phyloP scores from a whole-genome alignment of 192 early-diverging fungal genomes.

The Podila horticola region DNA sequence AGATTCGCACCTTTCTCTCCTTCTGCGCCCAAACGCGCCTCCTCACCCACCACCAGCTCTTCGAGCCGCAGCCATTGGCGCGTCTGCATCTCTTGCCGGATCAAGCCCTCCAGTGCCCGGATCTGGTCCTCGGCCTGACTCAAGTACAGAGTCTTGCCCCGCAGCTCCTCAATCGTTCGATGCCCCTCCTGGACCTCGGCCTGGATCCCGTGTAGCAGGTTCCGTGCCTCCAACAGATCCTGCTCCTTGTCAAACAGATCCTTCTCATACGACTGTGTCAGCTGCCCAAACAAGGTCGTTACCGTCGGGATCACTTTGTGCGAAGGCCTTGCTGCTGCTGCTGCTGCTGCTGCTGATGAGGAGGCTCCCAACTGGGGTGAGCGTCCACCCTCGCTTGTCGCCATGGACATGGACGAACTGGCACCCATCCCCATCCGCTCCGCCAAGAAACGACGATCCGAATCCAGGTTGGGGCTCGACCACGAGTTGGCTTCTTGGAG shows the following conservation, averaged over 20 bases:
- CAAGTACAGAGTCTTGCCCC: conserved; percentile 11
- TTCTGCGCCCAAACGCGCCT: conserved; percentile 9
- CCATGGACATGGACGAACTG: not conserved
- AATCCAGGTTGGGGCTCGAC: not conserved
- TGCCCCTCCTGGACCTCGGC: conserved; percentile 45
- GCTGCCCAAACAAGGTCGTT: conserved; percentile 52
- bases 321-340: not conserved
- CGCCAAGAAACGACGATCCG: not conserved
- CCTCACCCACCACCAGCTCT: conserved; percentile 31
- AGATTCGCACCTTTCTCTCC: not conserved
- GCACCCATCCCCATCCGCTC: too few species aligned
- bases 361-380: too few species aligned
- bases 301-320: conserved; percentile 42
- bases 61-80: conserved; percentile 45
- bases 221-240: conserved; percentile 48
- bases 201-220: conserved; percentile 30
- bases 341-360: not conserved
- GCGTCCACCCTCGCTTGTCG: not conserved
- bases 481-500: not conserved
- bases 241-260: conserved; percentile 59
- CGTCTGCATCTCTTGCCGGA: conserved; percentile 35
- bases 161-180: conserved; percentile 32
- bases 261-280: conserved; percentile 56
- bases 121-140: conserved; percentile 31
- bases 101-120: conserved; percentile 10